These are phyloP conservation scores for Neocucurbitaria cava DNA, from an alignment of 2,329 filamentous ascomycete species.

Conservation along the genomic window DNA sequence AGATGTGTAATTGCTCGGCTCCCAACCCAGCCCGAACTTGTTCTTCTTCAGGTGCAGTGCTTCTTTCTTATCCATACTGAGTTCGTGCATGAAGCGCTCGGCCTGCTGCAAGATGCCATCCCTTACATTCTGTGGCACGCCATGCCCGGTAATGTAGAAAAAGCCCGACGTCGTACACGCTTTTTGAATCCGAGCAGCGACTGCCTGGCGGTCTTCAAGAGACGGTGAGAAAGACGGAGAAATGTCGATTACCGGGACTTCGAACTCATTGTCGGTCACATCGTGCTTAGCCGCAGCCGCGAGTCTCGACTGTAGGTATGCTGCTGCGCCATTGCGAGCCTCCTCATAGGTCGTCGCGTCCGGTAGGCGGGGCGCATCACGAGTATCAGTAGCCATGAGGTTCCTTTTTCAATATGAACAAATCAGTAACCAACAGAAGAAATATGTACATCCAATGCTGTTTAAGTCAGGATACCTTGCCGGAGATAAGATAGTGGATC, in stretches of 20 bases:
- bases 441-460: not conserved
- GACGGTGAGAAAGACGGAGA: conserved; percentile 44
- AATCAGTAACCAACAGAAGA: not conserved
- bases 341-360: conserved; percentile 33
- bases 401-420: not conserved
- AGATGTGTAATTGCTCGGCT: conserved; percentile 51
- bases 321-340: conserved; percentile 42
- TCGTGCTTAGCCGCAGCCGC: conserved; percentile 16
- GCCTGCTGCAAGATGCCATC: conserved; percentile 47
- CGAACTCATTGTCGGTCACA: conserved; percentile 31
- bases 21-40: conserved; percentile 51
- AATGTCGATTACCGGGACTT: conserved; percentile 50
- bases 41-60: conserved; percentile 49
- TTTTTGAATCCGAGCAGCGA: conserved; percentile 49
- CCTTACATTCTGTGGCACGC: conserved; percentile 36
- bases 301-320: conserved; percentile 47
- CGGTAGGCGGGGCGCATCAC: conserved; percentile 61
- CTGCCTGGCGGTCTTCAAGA: conserved; percentile 39
- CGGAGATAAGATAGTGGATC: too few species aligned
- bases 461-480: not conserved
- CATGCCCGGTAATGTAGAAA: conserved; percentile 52
- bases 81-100: conserved; percentile 45
- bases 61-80: conserved; percentile 46
- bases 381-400: not conserved
- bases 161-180: conserved; percentile 52